Base-by-base conservation (phyloP, 1,139 yeast species). In the Scheffersomyces stambukii region DNA sequence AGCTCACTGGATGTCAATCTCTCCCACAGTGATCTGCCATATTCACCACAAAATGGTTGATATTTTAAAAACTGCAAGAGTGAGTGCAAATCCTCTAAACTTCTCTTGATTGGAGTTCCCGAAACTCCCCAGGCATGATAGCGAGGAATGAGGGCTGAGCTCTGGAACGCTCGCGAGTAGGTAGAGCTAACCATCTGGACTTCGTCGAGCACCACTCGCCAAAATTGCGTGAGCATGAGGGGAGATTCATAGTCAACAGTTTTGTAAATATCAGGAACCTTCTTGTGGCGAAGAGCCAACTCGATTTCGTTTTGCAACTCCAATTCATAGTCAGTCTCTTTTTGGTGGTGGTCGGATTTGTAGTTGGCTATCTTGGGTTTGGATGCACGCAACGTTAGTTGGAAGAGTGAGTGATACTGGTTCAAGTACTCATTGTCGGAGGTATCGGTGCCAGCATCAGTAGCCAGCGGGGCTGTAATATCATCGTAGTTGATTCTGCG, bases 51-150 rank as follows among this genome's bases (percentile, higher is more conserved):
- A 42, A 85, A 82, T 0, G 97, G 97, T 28, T 65, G 65, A 16
- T 75, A 54, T 36, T 80, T 66, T 37, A 88, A 57, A 46, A 85
- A 89, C 11, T 75, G 68, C 21, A 88, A 51, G 6, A 86, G 66
- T 0, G 95, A 81, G 31, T 72, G 77, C 32, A 88, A 60, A 53
- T 89, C 96, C 26, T 62, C 59, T 34, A 84, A 57, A 25, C 73
- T 65, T 40, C 74, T 75, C 39, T 77, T 75, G 8, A 88, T 81
- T 0, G 97, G 95, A 0, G 98, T 91, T 5, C 98, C 98, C 1
- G 95, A 83, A 1, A 88, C 96, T 6, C 95, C 96, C 97, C 97
- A 91, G 0, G 95, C 77, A 57, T 91, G 96, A 30, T 76, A 73
- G 30, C 96, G 63, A 4, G 95, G 94, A 14, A 91, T 75, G 22